Evolutionary conservation across 495 filamentous ascomycete species (phyloP).

Genomic region (Aspergillus saccharolyticus): DNA sequence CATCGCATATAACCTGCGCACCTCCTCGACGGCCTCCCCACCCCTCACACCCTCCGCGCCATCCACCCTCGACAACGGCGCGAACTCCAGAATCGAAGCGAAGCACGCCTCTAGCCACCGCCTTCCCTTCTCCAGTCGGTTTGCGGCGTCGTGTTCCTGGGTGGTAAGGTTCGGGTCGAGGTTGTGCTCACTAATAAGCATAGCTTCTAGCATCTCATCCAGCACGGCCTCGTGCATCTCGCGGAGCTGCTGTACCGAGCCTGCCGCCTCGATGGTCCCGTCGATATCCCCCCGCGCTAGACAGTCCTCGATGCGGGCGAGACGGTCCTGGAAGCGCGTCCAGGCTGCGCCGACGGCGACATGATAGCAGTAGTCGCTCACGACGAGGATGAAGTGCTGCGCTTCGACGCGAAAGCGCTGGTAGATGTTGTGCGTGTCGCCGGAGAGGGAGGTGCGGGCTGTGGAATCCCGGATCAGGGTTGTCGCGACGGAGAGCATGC

Average conservation of each 20-base stretch:
- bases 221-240: constrained; percentile 72
- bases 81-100: constrained; percentile 63
- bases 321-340: constrained; percentile 59
- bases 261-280: constrained; percentile 48
- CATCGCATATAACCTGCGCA: constrained; percentile 51
- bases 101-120: constrained; percentile 41
- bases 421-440: constrained; percentile 39
- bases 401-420: constrained; percentile 68
- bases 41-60: constrained; percentile 35
- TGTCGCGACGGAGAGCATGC: constrained; percentile 75
- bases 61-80: constrained; percentile 42
- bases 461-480: constrained; percentile 61
- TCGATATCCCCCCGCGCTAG: constrained; percentile 45
- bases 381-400: constrained; percentile 65
- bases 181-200: constrained; percentile 37
- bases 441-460: constrained; percentile 33
- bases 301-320: constrained; percentile 57
- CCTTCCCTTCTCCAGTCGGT: not conserved
- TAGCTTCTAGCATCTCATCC: constrained; percentile 68
- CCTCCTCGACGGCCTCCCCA: constrained; percentile 34
- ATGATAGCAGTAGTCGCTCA: constrained; percentile 73
- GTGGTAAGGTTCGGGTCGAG: too few relatives aligned
- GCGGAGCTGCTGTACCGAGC: constrained; percentile 56
- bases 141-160: too few relatives aligned
- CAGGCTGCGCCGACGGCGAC: constrained; percentile 67